Conservation (phyloP, 1,139 yeast species). For the Pichia sp. region DNA sequence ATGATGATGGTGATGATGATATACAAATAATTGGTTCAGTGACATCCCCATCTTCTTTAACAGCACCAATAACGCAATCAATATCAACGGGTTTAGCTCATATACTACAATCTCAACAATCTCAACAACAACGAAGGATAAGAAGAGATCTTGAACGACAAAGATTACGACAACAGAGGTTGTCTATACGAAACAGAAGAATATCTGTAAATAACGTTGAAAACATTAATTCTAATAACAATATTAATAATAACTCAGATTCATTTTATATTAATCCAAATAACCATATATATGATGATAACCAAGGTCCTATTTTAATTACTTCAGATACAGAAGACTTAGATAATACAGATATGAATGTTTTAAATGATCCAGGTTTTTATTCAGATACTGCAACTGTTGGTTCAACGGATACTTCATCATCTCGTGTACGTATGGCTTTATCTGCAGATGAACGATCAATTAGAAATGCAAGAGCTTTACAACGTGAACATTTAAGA, state of each 20-base stretch:
- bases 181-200: background rate
- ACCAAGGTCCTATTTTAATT: constrained; percentile 6
- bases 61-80: too few relatives aligned
- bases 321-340: constrained; percentile 12
- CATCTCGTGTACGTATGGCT: background rate
- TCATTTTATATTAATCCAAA: constrained; percentile 9
- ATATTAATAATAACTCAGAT: background rate
- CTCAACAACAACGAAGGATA: background rate
- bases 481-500: constrained; percentile 5
- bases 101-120: background rate
- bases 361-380: background rate
- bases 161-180: background rate
- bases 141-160: constrained; percentile 3
- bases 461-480: constrained; percentile 1
- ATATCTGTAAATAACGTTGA: background rate
- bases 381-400: constrained; percentile 7
- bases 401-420: constrained; percentile 4
- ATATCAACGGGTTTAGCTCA: background rate
- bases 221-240: background rate
- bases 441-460: constrained; percentile 9
- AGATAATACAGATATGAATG: background rate
- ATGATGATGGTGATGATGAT: constrained; percentile 6
- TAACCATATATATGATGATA: constrained; percentile 6
- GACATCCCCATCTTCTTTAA: background rate
- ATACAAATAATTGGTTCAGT: background rate